Conservation (phyloP, 441 rosid species). For the Aleurites moluccanus region DNA sequence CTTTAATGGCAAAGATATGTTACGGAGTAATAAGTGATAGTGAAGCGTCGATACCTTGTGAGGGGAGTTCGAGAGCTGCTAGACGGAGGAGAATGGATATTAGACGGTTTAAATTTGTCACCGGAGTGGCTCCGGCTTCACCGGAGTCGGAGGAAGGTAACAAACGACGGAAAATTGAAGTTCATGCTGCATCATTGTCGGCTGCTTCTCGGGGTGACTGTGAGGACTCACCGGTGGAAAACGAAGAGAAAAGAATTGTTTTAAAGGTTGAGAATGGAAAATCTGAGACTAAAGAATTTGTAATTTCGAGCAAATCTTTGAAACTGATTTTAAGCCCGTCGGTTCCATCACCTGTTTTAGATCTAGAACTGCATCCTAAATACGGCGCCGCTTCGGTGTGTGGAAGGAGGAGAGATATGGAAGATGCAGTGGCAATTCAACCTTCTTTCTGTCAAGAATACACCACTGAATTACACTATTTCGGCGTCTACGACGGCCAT, state of each 20-base stretch:
- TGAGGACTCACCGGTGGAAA: conserved; percentile 20
- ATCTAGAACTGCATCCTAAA: conserved; percentile 36
- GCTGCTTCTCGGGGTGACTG: conserved; percentile 28
- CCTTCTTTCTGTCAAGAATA: conserved; percentile 42
- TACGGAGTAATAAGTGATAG: conserved; percentile 46
- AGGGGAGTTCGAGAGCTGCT: conserved; percentile 49
- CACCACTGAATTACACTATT: conserved; percentile 39
- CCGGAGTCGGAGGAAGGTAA: conserved; percentile 11
- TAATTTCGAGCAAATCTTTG: conserved; percentile 22
- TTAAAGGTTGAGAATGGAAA: conserved; percentile 1
- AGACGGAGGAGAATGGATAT: conserved; percentile 78
- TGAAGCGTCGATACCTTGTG: conserved; percentile 31
- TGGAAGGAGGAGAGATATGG: conserved; percentile 87
- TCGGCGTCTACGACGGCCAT: conserved; percentile 86
- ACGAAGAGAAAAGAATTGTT: conserved; percentile 13
- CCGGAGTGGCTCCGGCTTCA: conserved; percentile 19
- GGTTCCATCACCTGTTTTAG: conserved; percentile 3
- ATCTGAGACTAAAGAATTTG: conserved; percentile 11
- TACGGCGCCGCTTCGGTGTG: conserved; percentile 78
- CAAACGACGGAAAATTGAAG: conserved; percentile 44
- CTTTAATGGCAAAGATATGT: conserved; percentile 55
- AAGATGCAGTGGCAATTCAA: conserved; percentile 66
- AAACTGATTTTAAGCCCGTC: conserved; percentile 3
- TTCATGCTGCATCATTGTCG: conserved; percentile 18
- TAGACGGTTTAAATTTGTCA: conserved; percentile 48